These are phyloP conservation scores for Beauveria rudraprayagi DNA, from an alignment of 2,329 filamentous ascomycete species.

Conservation along the genomic window DNA sequence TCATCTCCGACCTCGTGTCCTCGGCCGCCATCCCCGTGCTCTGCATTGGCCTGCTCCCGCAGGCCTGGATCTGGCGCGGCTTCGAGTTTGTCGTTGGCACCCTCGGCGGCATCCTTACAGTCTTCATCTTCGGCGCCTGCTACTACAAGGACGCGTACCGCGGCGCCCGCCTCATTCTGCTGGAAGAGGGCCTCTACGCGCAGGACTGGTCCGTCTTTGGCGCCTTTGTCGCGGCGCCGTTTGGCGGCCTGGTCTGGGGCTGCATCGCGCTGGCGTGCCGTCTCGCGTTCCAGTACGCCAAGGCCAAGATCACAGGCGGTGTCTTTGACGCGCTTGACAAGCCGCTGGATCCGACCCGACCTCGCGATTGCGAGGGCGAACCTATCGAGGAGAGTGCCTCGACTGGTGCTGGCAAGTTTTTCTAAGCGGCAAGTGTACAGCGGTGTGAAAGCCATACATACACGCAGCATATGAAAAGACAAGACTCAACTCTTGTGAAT, in stretches of 20 bases:
- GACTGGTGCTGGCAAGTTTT: constrained; percentile 45
- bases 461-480: neutral
- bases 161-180: constrained; percentile 60
- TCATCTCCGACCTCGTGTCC: constrained; percentile 73
- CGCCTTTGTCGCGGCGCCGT: constrained; percentile 70
- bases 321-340: constrained; percentile 62
- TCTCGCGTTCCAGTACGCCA: constrained; percentile 48
- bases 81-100: constrained; percentile 75
- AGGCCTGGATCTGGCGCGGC: constrained; percentile 69
- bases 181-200: constrained; percentile 66
- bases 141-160: constrained; percentile 62
- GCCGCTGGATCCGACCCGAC: constrained; percentile 24
- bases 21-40: constrained; percentile 69
- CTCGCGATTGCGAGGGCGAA: constrained; percentile 24
- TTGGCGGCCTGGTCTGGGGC: constrained; percentile 67
- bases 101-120: constrained; percentile 66
- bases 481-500: neutral
- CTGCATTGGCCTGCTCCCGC: constrained; percentile 60
- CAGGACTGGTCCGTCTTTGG: constrained; percentile 78
- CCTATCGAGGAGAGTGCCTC: constrained; percentile 17
- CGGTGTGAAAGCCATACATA: neutral
- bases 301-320: constrained; percentile 48
- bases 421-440: constrained; percentile 25
- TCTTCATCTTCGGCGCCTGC: constrained; percentile 73
- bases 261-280: constrained; percentile 54